phyloP scores from a whole-genome alignment of 768 basidiomycete species.

The Collybia sp. region DNA sequence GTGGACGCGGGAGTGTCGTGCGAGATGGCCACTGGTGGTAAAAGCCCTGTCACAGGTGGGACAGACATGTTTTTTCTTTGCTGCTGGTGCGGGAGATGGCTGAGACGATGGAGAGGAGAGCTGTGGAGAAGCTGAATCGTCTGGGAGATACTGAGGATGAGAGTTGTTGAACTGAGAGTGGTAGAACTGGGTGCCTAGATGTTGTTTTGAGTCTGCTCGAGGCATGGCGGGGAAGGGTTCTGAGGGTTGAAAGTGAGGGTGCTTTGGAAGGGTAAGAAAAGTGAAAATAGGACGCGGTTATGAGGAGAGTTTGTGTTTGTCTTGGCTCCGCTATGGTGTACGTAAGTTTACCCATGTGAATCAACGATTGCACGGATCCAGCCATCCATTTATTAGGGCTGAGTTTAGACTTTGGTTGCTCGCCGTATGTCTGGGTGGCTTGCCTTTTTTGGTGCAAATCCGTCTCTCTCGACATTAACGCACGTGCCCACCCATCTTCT shows the following conservation, averaged over 20 bases:
- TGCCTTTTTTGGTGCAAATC: conserved; percentile 12
- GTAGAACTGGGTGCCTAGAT: conserved; percentile 22
- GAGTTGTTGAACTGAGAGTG: conserved; percentile 24
- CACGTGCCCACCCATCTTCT: conserved; percentile 5
- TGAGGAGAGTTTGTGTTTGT: conserved; percentile 20
- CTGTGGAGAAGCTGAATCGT: conserved; percentile 19
- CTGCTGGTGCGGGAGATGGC: conserved; percentile 9
- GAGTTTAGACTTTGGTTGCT: conserved; percentile 23
- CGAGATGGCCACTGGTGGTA: conserved; percentile 86
- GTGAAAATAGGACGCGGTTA: conserved; percentile 20
- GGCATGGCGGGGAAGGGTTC: conserved; percentile 25
- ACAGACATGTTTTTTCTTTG: conserved; percentile 61
- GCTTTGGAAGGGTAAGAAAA: conserved; percentile 17
- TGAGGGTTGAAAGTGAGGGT: conserved; percentile 13
- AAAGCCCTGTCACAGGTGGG: conserved; percentile 71
- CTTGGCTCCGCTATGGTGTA: conserved; percentile 24
- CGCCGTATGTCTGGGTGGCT: conserved; percentile 16
- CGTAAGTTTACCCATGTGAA: conserved; percentile 28
- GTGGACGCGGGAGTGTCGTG: conserved; percentile 84
- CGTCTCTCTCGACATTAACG: conserved; percentile 8
- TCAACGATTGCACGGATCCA: conserved; percentile 1
- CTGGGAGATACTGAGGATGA: conserved; percentile 18
- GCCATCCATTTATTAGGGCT: conserved; percentile 6
- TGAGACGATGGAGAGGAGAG: conserved; percentile 21
- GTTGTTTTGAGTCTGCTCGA: conserved; percentile 28